phyloP scores from a whole-genome alignment of 306 rosid species.

The Fragaria ananassa region DNA sequence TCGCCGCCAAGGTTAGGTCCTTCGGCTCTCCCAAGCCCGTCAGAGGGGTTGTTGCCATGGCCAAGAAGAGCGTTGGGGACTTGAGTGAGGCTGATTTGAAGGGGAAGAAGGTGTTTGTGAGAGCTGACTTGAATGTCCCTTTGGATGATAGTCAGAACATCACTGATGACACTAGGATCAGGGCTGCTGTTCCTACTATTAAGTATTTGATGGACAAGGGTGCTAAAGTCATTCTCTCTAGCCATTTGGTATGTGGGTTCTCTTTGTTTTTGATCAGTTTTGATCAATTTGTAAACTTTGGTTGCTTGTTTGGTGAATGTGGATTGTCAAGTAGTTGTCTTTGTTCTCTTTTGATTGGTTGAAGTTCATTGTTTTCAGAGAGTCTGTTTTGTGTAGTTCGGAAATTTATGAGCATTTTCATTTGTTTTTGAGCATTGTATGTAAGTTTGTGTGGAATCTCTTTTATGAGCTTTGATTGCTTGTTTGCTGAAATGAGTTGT shows the following conservation, averaged over 20 bases:
- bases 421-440: not conserved
- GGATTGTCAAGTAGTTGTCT: not conserved
- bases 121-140: constrained; percentile 94
- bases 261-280: not conserved
- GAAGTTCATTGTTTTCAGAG: not conserved
- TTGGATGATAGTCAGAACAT: constrained; percentile 82
- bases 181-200: constrained; percentile 96
- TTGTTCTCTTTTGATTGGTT: not conserved
- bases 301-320: not conserved
- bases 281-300: not conserved
- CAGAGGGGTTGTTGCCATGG: constrained; percentile 71
- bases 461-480: not conserved
- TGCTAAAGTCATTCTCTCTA: constrained; percentile 91
- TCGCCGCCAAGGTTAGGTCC: constrained; percentile 55
- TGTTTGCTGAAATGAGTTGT: constrained; percentile 6
- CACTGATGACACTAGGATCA: constrained; percentile 91
- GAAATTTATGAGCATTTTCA: not conserved
- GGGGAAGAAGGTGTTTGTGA: constrained; percentile 87
- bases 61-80: constrained; percentile 92
- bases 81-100: constrained; percentile 61
- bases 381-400: not conserved
- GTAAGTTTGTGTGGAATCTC: not conserved
- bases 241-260: constrained; percentile 65
- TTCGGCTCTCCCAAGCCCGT: constrained; percentile 29
- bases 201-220: constrained; percentile 73